phyloP scores from a whole-genome alignment of 257 asterid species.

The Fraxinus pennsylvanica region DNA sequence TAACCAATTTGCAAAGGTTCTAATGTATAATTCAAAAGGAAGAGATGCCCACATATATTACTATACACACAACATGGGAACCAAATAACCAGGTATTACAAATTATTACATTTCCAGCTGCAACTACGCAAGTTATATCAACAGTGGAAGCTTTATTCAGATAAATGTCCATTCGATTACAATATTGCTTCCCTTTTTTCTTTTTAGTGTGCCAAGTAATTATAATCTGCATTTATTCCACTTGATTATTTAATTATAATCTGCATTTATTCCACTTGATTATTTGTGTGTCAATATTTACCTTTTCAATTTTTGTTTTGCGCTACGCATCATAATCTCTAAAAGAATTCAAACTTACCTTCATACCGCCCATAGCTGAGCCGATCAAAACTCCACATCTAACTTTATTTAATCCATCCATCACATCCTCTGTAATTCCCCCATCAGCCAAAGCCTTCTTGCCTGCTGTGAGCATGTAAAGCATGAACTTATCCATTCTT shows the following conservation, averaged over 20 bases:
- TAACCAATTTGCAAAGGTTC: neutral
- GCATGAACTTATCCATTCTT: slow-evolving; percentile 95
- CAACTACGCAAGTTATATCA: neutral
- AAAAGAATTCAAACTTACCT: slow-evolving; percentile 46
- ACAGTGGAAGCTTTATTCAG: neutral
- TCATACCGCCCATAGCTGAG: slow-evolving; percentile 97
- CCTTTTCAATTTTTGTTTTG: slow-evolving; percentile 10
- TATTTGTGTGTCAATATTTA: slow-evolving; percentile 16
- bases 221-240: too few species aligned
- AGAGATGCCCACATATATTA: neutral
- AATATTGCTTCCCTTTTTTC: neutral
- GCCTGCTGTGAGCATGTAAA: slow-evolving; percentile 94
- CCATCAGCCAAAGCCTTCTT: slow-evolving; percentile 92
- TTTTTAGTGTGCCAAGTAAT: too few species aligned
- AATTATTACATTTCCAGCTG: neutral
- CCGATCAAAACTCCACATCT: slow-evolving; percentile 91
- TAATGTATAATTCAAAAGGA: neutral
- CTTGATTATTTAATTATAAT: neutral
- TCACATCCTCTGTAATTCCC: slow-evolving; percentile 74
- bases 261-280: neutral
- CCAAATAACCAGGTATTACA: neutral
- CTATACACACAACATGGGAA: neutral
- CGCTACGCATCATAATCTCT: slow-evolving; percentile 5
- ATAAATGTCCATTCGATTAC: neutral
- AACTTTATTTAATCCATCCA: slow-evolving; percentile 69